Conservation (phyloP, 805 yeast genomes). For the Blastobotrys americana region DNA sequence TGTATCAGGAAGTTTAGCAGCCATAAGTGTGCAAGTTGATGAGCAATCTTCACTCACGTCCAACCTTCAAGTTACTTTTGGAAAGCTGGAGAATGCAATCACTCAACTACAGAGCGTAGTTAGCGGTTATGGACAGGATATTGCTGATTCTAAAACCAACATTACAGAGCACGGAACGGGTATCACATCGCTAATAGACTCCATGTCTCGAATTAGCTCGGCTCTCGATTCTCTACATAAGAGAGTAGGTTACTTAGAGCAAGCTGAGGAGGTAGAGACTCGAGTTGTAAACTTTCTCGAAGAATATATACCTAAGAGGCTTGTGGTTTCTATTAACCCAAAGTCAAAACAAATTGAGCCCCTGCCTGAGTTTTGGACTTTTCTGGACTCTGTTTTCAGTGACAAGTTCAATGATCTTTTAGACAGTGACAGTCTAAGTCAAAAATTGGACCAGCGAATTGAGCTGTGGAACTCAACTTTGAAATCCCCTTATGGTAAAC, state of each 20-base stretch:
- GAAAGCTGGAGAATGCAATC: constrained; percentile 1
- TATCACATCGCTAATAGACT: not conserved
- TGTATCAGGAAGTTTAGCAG: constrained; percentile 3
- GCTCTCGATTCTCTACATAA: constrained; percentile 4
- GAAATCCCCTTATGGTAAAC: too few relatives aligned
- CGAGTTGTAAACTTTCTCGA: constrained; percentile 4
- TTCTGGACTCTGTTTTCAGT: constrained; percentile 3
- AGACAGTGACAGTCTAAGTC: not conserved
- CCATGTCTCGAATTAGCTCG: not conserved
- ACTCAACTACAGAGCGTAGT: constrained; percentile 5
- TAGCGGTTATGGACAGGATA: constrained; percentile 1
- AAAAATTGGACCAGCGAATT: not conserved
- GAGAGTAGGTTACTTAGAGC: constrained; percentile 4
- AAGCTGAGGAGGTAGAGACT: constrained; percentile 5
- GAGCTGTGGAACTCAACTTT: not conserved
- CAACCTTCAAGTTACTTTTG: not conserved
- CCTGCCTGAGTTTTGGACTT: constrained; percentile 11
- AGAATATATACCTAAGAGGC: constrained; percentile 7
- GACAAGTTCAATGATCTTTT: not conserved
- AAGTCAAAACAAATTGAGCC: constrained; percentile 1
- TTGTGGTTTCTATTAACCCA: constrained; percentile 8
- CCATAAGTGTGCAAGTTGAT: not conserved
- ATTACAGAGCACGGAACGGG: constrained; percentile 1
- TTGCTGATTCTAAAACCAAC: not conserved
- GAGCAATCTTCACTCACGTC: constrained; percentile 1